phyloP scores from a whole-genome alignment of 495 filamentous ascomycete genomes.

The Articulospora tetracladia region DNA sequence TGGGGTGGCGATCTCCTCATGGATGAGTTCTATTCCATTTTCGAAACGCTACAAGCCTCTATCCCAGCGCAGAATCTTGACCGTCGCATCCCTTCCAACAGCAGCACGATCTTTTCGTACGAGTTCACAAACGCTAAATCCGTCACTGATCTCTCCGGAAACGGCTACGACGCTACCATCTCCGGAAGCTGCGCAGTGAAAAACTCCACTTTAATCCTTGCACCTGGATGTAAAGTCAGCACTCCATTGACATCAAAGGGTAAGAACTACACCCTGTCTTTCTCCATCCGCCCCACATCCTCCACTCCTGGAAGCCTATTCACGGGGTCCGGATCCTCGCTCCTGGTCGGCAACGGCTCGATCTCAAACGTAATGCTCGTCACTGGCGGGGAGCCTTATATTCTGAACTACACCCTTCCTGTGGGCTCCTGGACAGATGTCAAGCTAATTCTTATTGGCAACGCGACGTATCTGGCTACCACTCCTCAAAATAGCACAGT shows the following conservation, averaged over 20 bases:
- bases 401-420: constrained; percentile 40
- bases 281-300: constrained; percentile 32
- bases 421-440: constrained; percentile 37
- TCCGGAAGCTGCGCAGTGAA: constrained; percentile 28
- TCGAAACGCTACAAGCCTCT: constrained; percentile 32
- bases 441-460: constrained; percentile 35
- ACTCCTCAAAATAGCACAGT: constrained; percentile 8
- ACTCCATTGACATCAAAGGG: constrained; percentile 45
- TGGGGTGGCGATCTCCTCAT: constrained; percentile 45
- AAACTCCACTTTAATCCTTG: constrained; percentile 27
- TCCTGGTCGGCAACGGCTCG: constrained; percentile 27
- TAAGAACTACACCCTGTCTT: constrained; percentile 44
- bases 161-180: constrained; percentile 38
- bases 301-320: constrained; percentile 32
- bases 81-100: constrained; percentile 33
- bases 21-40: constrained; percentile 34
- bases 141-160: constrained; percentile 38
- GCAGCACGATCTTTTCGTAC: constrained; percentile 40
- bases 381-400: constrained; percentile 40
- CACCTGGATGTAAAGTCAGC: constrained; percentile 30
- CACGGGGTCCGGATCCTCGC: constrained; percentile 40
- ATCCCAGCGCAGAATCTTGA: constrained; percentile 47
- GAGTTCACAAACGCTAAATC: constrained; percentile 15
- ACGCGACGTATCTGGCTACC: constrained; percentile 36
- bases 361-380: constrained; percentile 41